A percentile compares a stretch with the other conserved stretches of the same genome.
Evolutionary conservation across 2,329 filamentous ascomycete genomes (phyloP).

Genomic region (Falciphora oryzae): DNA sequence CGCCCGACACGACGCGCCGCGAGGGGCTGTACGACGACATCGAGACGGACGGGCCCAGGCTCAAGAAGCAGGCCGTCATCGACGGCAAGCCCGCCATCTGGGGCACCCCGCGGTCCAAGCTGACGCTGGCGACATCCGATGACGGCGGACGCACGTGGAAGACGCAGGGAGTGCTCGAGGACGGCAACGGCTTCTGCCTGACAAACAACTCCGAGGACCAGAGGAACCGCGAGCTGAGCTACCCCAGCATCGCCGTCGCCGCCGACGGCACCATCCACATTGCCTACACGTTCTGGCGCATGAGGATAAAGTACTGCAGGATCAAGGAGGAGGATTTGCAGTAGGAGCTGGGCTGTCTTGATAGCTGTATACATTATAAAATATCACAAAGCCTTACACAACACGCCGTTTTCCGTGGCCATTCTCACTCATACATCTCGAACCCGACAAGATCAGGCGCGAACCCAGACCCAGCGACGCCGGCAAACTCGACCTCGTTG

Average conservation of each 20-base stretch:
- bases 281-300: slow-evolving; percentile 36
- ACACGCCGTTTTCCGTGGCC: neutral
- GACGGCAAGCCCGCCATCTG: slow-evolving; percentile 35
- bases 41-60: slow-evolving; percentile 31
- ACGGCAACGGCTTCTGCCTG: slow-evolving; percentile 39
- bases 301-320: slow-evolving; percentile 32
- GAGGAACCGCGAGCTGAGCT: slow-evolving; percentile 36
- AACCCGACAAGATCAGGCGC: slow-evolving; percentile 40
- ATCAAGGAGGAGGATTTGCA: neutral
- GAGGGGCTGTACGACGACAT: slow-evolving; percentile 40
- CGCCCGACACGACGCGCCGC: slow-evolving; percentile 26
- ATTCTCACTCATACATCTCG: slow-evolving; percentile 25
- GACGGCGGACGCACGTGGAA: slow-evolving; percentile 33
- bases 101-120: slow-evolving; percentile 32
- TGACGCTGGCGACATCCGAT: slow-evolving; percentile 29
- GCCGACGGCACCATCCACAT: slow-evolving; percentile 25
- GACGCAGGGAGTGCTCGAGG: slow-evolving; percentile 30
- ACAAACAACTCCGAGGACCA: slow-evolving; percentile 37
- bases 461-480: slow-evolving; percentile 20
- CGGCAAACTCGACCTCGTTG: slow-evolving; percentile 31
- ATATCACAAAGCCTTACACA: neutral
- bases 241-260: slow-evolving; percentile 33
- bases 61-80: slow-evolving; percentile 30
- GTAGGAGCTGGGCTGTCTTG: neutral
- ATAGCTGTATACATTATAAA: too few relatives aligned